Percentiles rank a stretch among this genome's conserved stretches.
These are phyloP conservation scores for Dimargaris xerosporica DNA, from an alignment of 192 early-diverging fungal genomes.

Conservation along the genomic window DNA sequence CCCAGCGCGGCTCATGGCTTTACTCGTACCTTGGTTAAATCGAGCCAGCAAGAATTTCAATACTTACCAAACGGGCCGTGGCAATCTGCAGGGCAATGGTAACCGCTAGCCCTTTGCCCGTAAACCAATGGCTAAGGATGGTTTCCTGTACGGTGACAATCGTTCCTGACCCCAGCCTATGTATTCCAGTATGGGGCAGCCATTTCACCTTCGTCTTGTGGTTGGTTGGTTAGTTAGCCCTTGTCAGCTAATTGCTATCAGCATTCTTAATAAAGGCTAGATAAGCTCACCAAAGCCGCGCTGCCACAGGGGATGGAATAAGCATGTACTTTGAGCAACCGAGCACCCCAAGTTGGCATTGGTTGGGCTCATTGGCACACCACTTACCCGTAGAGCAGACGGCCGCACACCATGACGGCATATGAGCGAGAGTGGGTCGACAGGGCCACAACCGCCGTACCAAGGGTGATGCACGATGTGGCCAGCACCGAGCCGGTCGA, in stretches of 20 bases:
- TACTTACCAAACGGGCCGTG: slow-evolving; percentile 43
- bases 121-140: slow-evolving; percentile 62
- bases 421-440: slow-evolving; percentile 28
- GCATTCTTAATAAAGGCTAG: no score
- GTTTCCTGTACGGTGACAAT: slow-evolving; percentile 69
- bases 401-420: slow-evolving; percentile 35
- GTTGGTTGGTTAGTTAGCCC: no score
- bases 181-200: not conserved
- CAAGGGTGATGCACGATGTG: slow-evolving; percentile 37
- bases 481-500: slow-evolving; percentile 34
- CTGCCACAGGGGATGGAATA: no score
- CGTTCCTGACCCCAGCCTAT: slow-evolving; percentile 44
- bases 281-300: no score
- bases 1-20: no score
- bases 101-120: slow-evolving; percentile 43
- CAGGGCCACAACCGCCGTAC: slow-evolving; percentile 31
- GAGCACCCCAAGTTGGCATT: no score
- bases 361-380: not conserved
- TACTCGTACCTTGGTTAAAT: no score
- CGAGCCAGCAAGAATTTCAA: no score
- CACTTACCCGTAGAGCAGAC: slow-evolving; percentile 33
- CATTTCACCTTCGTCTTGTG: no score
- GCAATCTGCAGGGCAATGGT: slow-evolving; percentile 55
- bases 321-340: no score
- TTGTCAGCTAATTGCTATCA: no score